A percentile compares a stretch with the other conserved stretches of the same genome.
phyloP scores from a whole-genome alignment of 2,329 filamentous ascomycete genomes.

The Pseudogymnoascus sp. region DNA sequence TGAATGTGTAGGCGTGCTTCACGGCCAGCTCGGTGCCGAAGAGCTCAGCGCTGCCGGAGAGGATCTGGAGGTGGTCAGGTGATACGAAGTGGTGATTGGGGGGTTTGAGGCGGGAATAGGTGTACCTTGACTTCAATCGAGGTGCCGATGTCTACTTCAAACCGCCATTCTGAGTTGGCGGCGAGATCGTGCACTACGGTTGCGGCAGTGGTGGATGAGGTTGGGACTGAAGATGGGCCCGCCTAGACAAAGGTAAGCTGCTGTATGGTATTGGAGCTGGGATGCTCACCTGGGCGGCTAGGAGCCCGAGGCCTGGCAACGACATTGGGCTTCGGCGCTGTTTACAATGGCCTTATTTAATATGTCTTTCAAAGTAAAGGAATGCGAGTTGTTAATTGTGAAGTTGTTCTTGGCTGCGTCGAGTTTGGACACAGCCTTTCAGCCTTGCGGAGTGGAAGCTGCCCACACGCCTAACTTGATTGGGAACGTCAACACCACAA shows the following conservation, averaged over 20 bases:
- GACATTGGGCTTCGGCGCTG: slow-evolving; percentile 46
- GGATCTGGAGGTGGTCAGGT: slow-evolving; percentile 44
- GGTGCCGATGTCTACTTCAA: slow-evolving; percentile 56
- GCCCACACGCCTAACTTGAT: slow-evolving; percentile 3
- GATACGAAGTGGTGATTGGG: slow-evolving; percentile 29
- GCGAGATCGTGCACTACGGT: slow-evolving; percentile 46
- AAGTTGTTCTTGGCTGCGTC: background rate
- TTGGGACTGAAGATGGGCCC: slow-evolving; percentile 12
- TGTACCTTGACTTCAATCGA: slow-evolving; percentile 46
- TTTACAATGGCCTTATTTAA: background rate
- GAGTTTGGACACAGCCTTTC: slow-evolving; percentile 11
- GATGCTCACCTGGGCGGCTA: slow-evolving; percentile 32
- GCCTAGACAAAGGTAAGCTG: slow-evolving; percentile 18
- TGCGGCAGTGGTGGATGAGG: slow-evolving; percentile 27
- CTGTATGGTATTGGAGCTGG: slow-evolving; percentile 2
- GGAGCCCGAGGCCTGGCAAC: slow-evolving; percentile 66
- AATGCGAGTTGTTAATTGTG: background rate
- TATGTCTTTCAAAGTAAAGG: slow-evolving; percentile 13
- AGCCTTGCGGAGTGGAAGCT: slow-evolving; percentile 8
- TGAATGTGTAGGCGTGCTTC: slow-evolving; percentile 73
- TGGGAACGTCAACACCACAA: background rate
- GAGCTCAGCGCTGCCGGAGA: slow-evolving; percentile 80
- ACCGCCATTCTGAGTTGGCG: slow-evolving; percentile 69
- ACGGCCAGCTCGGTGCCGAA: slow-evolving; percentile 90
- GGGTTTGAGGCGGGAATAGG: background rate